Conservation (phyloP, 2,329 filamentous ascomycete species). For the Penicillium glabrum region DNA sequence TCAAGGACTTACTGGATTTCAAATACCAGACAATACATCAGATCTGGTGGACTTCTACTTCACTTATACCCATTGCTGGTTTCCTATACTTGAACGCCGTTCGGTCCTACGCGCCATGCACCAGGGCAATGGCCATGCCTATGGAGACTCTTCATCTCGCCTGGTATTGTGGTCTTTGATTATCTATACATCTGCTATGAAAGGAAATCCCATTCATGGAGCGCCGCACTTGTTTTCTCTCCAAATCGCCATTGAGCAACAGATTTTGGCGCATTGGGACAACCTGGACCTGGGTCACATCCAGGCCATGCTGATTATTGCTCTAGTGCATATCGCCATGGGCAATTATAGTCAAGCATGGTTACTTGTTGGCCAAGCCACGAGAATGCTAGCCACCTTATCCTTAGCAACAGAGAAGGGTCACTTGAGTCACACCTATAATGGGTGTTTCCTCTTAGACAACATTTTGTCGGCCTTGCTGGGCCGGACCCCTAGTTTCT, state of each 20-base stretch:
- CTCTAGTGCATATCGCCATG: slow-evolving; percentile 58
- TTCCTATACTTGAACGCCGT: slow-evolving; percentile 67
- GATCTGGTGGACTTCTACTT: slow-evolving; percentile 67
- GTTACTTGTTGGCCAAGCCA: slow-evolving; percentile 57
- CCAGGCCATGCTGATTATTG: slow-evolving; percentile 55
- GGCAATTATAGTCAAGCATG: slow-evolving; percentile 57
- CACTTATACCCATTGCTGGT: slow-evolving; percentile 70
- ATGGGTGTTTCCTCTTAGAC: slow-evolving; percentile 17
- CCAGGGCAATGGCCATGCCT: slow-evolving; percentile 20
- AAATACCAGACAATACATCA: slow-evolving; percentile 9
- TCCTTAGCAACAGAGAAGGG: background rate
- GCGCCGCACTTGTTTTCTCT: background rate
- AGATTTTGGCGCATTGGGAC: slow-evolving; percentile 40
- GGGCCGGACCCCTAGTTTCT: slow-evolving; percentile 6
- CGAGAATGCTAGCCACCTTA: slow-evolving; percentile 42
- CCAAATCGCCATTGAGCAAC: slow-evolving; percentile 9
- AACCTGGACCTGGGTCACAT: slow-evolving; percentile 46
- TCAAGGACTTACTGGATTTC: background rate
- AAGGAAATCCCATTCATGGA: background rate
- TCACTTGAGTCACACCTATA: slow-evolving; percentile 13
- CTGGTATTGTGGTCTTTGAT: slow-evolving; percentile 54
- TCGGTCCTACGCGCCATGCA: slow-evolving; percentile 53
- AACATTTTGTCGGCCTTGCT: slow-evolving; percentile 14
- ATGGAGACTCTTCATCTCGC: background rate
- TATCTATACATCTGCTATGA: slow-evolving; percentile 28